Evolutionary conservation across 2,329 filamentous ascomycete genomes (phyloP), one percentile per base, ranked within the genome.

Genomic region (Arthrocladium fulminans): DNA sequence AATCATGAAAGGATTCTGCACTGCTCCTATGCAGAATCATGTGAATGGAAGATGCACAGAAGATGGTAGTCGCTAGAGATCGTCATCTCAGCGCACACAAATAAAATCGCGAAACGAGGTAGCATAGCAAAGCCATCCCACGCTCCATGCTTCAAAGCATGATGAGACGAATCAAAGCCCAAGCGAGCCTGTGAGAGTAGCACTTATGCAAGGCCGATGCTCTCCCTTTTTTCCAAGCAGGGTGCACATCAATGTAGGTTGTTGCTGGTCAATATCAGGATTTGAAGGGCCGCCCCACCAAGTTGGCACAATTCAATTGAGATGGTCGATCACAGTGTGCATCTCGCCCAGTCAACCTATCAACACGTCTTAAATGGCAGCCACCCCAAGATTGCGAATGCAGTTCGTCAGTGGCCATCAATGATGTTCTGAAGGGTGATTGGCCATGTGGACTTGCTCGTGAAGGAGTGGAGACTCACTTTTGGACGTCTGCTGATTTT

Each of bases 381-480:
- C n/a, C 10, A 43, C 24, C 37, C 12, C 29, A 7, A 43, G 23
- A 43, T 44, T 44, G 29, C 25, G 25, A 19, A 32, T 44, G 12
- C 12, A 20, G 27, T 19, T 44, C n/a, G 27, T 32, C 19, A 32
- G 25, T 27, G 25, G 25, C 41, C n/a, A 32, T 6, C 17, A 12
- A 6, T 24, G n/a, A 10, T 44, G 13, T 19, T 44, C 13, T 6
- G 17, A 9, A 27, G 3, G 12, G 9, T 3, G n/a, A 19, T 6
- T 44, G 41, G 20, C 25, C 41, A 44, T 32, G 25, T 44, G 41
- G 15, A 32, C 25, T 32, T 32, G 10, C 15, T 44, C 24, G 9
- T 25, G 25, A 20, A 32, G 24, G 9, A 3, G 41, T 32, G 13
- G 13, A 30, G 15, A 12, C 19, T 8, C 10, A 27, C 12, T n/a